Base-by-base conservation (phyloP, 495 filamentous ascomycete genomes). In the Aspergillus coremiiformis region DNA sequence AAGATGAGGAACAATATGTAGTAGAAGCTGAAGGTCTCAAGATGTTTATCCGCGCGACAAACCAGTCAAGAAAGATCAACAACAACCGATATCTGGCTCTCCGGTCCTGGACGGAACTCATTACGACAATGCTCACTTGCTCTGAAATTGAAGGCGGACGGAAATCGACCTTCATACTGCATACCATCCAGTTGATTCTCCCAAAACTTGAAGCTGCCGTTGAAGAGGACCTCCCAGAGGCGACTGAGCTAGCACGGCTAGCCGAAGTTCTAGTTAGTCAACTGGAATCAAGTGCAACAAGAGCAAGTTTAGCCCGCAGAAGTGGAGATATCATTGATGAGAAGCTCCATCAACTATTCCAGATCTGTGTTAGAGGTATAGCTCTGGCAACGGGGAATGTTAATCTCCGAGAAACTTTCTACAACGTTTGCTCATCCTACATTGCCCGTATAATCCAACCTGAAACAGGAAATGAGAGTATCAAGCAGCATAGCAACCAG, bases 281-380 rank as follows among this genome's bases (percentile, higher is more conserved):
- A 52, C 71, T 95, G 44, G 81, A 87, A 29, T 81, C 86, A 46
- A 69, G 73, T 14, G 53, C 66, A 10, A 58, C 75, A 3, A 60
- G 68, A 8, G 67, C 69, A 29, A 71, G 69, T 39, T 57, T 63
- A 58, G 72, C 67, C 54, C 76, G 64, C 62, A 75, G 64, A 62
- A 81, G 66, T 55, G 85, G 66, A 59, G 90, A 92, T 62, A 67
- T 91, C 39, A 84, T 89, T 27, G 85, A 89, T 60, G 94, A 97
- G 63, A 86, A 91, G 61, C 79, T 96, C 9, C 90, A 87, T 58
- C 85, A 96, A 57, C 78, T 96, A 15, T 96, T 99, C 74, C 86
- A 94, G 45, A 71, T 89, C 23, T 87, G 84, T 46, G 72, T 95
- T 19, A 78, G 80, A 54, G 86, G 87, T 9, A 84, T 94, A 49